Percentiles rank a stretch among this genome's conserved stretches.
These are phyloP conservation scores for Talaromyces proteolyticus DNA, from an alignment of 495 filamentous ascomycete species.

Conservation along the genomic window DNA sequence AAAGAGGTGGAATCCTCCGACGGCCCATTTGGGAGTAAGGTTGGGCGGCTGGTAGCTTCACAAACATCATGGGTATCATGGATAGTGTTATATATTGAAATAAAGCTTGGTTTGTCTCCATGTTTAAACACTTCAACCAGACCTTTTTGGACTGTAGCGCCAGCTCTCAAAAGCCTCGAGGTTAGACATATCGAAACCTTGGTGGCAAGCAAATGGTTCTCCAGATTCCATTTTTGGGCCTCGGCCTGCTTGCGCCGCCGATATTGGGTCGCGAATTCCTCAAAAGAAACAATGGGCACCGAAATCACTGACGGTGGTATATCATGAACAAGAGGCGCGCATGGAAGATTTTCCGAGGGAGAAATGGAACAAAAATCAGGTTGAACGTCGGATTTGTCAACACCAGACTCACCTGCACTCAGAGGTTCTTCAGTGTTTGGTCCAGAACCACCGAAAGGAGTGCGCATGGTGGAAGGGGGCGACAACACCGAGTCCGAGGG, in stretches of 20 bases:
- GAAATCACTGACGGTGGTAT: background rate
- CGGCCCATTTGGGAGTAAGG: constrained; percentile 32
- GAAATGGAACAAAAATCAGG: constrained; percentile 29
- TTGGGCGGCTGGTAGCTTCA: constrained; percentile 48
- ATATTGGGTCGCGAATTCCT: constrained; percentile 35
- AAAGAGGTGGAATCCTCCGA: constrained; percentile 29
- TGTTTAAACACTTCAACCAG: constrained; percentile 84
- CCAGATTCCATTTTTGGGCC: constrained; percentile 32
- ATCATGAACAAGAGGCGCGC: background rate
- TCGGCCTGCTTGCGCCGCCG: constrained; percentile 39
- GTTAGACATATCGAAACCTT: constrained; percentile 71
- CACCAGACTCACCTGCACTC: constrained; percentile 34
- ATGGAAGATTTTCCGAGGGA: constrained; percentile 8
- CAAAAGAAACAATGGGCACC: constrained; percentile 31
- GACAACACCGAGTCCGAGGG: background rate
- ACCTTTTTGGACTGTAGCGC: constrained; percentile 71
- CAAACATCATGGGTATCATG: constrained; percentile 85
- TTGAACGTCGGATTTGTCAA: background rate
- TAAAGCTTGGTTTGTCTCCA: constrained; percentile 87
- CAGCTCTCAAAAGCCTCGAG: constrained; percentile 71
- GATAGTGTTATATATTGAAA: constrained; percentile 77
- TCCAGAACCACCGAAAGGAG: background rate
- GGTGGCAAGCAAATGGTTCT: constrained; percentile 33
- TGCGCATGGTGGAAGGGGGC: constrained; percentile 1
- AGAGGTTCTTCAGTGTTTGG: constrained; percentile 8